Conservation (phyloP, 2,329 filamentous ascomycete species). For the Paecilomyces dactylethromorphus region DNA sequence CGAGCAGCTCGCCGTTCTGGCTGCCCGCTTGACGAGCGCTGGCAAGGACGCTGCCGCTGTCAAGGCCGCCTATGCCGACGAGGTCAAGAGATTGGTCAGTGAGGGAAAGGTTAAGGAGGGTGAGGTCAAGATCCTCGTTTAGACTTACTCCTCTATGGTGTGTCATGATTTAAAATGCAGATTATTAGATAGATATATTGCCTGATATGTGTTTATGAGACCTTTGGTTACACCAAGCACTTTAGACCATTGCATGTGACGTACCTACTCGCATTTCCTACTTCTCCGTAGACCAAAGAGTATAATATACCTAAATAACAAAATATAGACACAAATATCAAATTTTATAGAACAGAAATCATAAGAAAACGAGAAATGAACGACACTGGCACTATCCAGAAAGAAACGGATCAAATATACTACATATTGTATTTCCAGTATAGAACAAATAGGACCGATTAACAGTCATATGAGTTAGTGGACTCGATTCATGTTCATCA, state of each 20-base stretch:
- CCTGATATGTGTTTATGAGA: not conserved
- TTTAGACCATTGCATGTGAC: not conserved
- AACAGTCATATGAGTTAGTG: not conserved
- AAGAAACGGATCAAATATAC: not conserved
- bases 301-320: not conserved
- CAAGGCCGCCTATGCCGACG: constrained; percentile 72
- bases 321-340: not conserved
- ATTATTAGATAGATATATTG: not conserved
- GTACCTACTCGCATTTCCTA: not conserved
- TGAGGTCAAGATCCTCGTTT: constrained; percentile 59
- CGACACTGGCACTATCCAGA: not conserved
- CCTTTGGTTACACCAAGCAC: not conserved
- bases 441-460: not conserved
- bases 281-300: too few species aligned
- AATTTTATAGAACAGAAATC: not conserved
- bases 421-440: not conserved
- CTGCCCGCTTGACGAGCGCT: constrained; percentile 68
- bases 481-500: not conserved
- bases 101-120: constrained; percentile 82
- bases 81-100: constrained; percentile 69
- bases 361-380: not conserved
- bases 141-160: constrained; percentile 1
- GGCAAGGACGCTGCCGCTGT: constrained; percentile 77
- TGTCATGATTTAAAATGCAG: not conserved
- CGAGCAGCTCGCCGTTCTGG: constrained; percentile 81